These are phyloP conservation scores for Morella rubra DNA, from an alignment of 306 rosid species.

Conservation along the genomic window DNA sequence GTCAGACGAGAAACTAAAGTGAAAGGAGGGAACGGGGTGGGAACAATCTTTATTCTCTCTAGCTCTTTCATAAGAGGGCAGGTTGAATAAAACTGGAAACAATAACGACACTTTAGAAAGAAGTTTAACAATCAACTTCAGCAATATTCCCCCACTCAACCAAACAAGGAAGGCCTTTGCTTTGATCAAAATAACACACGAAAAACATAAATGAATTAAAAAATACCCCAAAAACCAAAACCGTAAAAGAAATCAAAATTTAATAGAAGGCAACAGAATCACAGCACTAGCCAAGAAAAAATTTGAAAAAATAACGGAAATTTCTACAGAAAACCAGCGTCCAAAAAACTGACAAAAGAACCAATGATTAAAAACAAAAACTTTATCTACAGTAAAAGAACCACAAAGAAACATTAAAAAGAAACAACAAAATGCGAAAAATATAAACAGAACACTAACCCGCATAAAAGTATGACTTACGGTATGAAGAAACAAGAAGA, in stretches of 20 bases:
- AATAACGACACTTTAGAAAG: background rate
- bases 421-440: background rate
- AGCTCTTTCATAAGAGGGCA: conserved; percentile 9
- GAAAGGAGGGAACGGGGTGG: background rate
- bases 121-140: too few species aligned
- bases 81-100: conserved; percentile 14
- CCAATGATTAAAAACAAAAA: background rate
- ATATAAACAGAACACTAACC: background rate
- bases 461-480: conserved; percentile 1
- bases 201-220: background rate
- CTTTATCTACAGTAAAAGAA: too few species aligned
- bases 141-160: conserved; percentile 4
- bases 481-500: background rate
- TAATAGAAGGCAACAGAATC: background rate
- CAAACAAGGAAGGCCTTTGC: background rate
- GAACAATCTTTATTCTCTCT: conserved; percentile 5
- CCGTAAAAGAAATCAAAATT: background rate
- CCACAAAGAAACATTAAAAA: too few species aligned
- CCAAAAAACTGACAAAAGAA: background rate
- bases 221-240: conserved; percentile 1
- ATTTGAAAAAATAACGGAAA: background rate
- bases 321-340: background rate
- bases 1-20: background rate
- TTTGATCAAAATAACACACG: background rate
- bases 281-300: background rate